These are phyloP conservation scores for Sporothrix phasma DNA, from an alignment of 2,329 filamentous ascomycete genomes.

Conservation along the genomic window DNA sequence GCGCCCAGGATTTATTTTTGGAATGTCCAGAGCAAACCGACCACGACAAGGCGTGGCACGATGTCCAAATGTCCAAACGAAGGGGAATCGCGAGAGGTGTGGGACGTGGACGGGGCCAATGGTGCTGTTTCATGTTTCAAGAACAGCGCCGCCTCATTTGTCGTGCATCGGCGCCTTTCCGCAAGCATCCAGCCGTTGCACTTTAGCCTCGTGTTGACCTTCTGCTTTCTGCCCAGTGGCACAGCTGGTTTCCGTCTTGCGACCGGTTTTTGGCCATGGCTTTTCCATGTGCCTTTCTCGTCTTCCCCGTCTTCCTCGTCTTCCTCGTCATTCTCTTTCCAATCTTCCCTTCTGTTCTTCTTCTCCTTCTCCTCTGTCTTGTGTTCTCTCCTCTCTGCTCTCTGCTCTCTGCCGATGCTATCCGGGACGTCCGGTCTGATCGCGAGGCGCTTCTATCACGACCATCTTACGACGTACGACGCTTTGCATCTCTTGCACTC, in stretches of 20 bases:
- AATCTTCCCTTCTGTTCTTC: not conserved
- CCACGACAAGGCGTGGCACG: no score
- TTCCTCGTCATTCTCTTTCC: not conserved
- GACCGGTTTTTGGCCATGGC: not conserved
- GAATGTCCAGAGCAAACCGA: not conserved
- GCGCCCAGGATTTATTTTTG: constrained; percentile 1
- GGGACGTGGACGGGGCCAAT: not conserved
- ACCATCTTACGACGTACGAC: no score
- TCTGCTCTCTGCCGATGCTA: not conserved
- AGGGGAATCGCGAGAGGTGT: not conserved
- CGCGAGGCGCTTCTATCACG: no score
- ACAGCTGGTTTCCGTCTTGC: no score
- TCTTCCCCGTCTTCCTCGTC: not conserved
- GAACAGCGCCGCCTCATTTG: constrained; percentile 3
- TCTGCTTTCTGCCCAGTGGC: not conserved
- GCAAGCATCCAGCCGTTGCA: not conserved
- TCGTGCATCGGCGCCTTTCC: no score
- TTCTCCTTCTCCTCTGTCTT: not conserved
- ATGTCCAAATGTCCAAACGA: no score
- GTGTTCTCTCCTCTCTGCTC: not conserved
- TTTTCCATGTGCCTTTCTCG: not conserved
- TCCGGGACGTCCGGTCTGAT: not conserved
- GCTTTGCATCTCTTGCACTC: not conserved
- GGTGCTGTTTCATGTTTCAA: constrained; percentile 10
- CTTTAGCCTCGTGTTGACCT: not conserved